These are phyloP conservation scores for Apophysomyces trapeziformis DNA, from an alignment of 371 early-diverging fungal genomes.

Conservation along the genomic window DNA sequence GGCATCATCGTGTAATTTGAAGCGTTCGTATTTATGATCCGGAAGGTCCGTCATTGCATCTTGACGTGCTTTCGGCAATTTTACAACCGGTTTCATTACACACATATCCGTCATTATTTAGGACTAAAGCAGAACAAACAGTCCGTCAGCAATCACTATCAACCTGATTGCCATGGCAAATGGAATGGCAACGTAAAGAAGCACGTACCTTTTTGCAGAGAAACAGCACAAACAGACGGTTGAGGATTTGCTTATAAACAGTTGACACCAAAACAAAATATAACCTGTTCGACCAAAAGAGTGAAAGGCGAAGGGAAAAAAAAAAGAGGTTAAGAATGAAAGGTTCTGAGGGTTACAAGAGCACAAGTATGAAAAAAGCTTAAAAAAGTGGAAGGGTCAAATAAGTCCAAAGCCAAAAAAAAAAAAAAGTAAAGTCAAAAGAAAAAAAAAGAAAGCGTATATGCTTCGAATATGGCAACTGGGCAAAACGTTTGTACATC, in stretches of 20 bases:
- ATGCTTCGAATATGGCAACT: conserved; percentile 5
- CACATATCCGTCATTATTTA: conserved; percentile 14
- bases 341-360: conserved; percentile 3
- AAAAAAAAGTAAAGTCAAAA: neutral
- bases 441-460: neutral
- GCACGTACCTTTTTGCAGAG: neutral
- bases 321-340: conserved; percentile 9
- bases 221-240: no score
- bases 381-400: conserved; percentile 5
- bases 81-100: conserved; percentile 16
- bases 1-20: conserved; percentile 6
- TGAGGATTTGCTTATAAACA: no score
- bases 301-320: conserved; percentile 3
- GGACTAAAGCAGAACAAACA: neutral
- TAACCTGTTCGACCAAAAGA: neutral
- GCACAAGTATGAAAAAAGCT: conserved; percentile 9
- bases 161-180: conserved; percentile 3
- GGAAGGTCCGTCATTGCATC: conserved; percentile 5
- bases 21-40: conserved; percentile 1
- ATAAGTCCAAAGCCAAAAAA: neutral
- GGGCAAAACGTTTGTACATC: neutral
- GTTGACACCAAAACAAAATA: no score
- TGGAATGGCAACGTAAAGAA: conserved; percentile 1
- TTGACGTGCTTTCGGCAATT: conserved; percentile 19
- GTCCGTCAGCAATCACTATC: neutral